Evolutionary conservation across 2,329 filamentous ascomycete genomes (phyloP), one percentile per base, ranked within the genome.

Genomic region (Thermochaetoides dissita): DNA sequence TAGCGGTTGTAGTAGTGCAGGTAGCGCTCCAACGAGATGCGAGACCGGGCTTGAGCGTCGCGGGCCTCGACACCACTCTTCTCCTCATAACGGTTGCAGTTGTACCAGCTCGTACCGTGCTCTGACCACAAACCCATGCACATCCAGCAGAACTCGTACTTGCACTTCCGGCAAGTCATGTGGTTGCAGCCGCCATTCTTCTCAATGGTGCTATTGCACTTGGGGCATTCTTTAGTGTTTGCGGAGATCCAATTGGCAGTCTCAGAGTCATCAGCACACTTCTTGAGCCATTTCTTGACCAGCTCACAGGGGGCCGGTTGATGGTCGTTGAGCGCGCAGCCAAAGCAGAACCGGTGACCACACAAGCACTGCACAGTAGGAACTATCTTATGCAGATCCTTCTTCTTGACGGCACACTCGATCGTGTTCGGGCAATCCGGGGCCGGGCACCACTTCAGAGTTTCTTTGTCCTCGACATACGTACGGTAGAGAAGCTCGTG

Each of bases 171-270:
- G 59, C 88, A 95, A 0, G 88, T 95, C 88, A 95, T 95, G 61
- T 95, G 88, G 65, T 95, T 95, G 67, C 88, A 95, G 3, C 88
- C 88, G 40, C 88, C 88, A 51, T 98, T 98, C 74, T 98, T 98
- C 64, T 98, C 91, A 36, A 98, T 98, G 0, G 91, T 98, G 2
- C 89, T 96, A 53, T 85, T 79, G 62, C 91, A 98, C 59, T 84
- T 91, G 0, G 91, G 89, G 50, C 91, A 98, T 60, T 98, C 91
- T 59, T 98, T 98, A 2, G 91, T 98, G 60, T 98, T 94, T 37
- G 91, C 91, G 0, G 89, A 95, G 48, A 98, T 98, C 91, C 91
- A 98, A 61, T 98, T 98, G 4, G 91, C 89, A 0, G 91, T 98
- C 61, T 98, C 91, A 0, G 86, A 94, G 57, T 98, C 91, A 59